phyloP scores from a whole-genome alignment of 495 filamentous ascomycete species.

The Zalerion maritima region DNA sequence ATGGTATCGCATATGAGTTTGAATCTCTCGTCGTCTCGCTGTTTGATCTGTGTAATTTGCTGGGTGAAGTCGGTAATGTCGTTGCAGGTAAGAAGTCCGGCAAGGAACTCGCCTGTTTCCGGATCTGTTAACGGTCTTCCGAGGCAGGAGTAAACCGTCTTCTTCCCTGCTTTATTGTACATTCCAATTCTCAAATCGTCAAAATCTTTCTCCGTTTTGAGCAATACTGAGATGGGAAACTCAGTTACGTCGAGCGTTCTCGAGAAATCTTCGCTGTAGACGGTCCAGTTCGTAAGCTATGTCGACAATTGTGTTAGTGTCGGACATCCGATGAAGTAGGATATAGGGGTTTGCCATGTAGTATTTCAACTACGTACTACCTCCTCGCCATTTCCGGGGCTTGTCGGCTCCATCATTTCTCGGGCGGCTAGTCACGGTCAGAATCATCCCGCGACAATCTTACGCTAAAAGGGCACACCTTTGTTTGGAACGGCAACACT shows the following conservation, averaged over 20 bases:
- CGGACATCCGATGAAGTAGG: too few relatives aligned
- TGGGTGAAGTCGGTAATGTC: slow-evolving; percentile 48
- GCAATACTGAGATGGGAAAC: slow-evolving; percentile 43
- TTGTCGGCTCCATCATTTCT: too few relatives aligned
- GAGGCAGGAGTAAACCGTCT: slow-evolving; percentile 39
- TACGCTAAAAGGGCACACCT: slow-evolving; percentile 41
- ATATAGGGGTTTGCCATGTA: too few relatives aligned
- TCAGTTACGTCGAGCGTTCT: slow-evolving; percentile 38
- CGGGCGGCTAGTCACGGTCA: slow-evolving; percentile 22
- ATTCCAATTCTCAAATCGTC: slow-evolving; percentile 43
- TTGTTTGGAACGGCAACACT: slow-evolving; percentile 50
- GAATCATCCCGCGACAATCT: slow-evolving; percentile 30
- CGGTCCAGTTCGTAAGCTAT: slow-evolving; percentile 35
- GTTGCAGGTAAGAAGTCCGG: slow-evolving; percentile 45
- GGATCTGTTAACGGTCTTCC: slow-evolving; percentile 45
- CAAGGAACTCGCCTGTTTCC: slow-evolving; percentile 49
- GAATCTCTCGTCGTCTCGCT: slow-evolving; percentile 51
- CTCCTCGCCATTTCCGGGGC: too few relatives aligned
- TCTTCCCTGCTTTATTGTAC: slow-evolving; percentile 29
- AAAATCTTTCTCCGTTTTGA: slow-evolving; percentile 40
- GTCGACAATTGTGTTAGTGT: too few relatives aligned
- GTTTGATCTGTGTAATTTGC: slow-evolving; percentile 43
- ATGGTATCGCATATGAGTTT: slow-evolving; percentile 54
- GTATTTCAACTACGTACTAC: too few relatives aligned
- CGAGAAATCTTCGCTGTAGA: slow-evolving; percentile 49